phyloP scores from a whole-genome alignment of 768 basidiomycete genomes.

The Auricularia cornea region DNA sequence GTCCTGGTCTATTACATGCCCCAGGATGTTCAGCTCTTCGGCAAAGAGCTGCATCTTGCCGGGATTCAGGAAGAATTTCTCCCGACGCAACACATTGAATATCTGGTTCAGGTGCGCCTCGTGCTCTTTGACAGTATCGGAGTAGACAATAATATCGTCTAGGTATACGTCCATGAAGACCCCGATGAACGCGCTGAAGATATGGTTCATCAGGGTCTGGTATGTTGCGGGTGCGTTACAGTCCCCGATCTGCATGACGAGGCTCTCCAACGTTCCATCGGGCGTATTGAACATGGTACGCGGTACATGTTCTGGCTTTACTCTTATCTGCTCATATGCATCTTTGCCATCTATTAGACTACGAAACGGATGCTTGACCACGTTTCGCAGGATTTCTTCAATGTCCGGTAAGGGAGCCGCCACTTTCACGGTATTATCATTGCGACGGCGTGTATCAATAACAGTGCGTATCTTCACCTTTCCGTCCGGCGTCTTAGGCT shows the following conservation, averaged over 20 bases:
- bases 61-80: constrained; percentile 1
- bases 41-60: constrained; percentile 6
- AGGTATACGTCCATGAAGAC: constrained; percentile 11
- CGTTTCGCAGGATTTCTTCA: no score
- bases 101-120: constrained; percentile 3
- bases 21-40: constrained; percentile 8
- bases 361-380: no score
- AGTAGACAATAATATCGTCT: constrained; percentile 11
- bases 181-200: constrained; percentile 9
- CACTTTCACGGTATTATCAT: constrained; percentile 4
- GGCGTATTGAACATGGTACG: no score
- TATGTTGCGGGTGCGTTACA: constrained; percentile 12
- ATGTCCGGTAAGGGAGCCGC: no score
- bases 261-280: no score
- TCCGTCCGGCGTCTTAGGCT: not conserved
- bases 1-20: constrained; percentile 17
- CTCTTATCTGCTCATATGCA: no score
- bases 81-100: constrained; percentile 6
- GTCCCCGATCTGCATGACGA: no score
- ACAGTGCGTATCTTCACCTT: not conserved
- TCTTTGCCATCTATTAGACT: no score
- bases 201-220: constrained; percentile 8
- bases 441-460: constrained; percentile 4
- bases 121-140: constrained; percentile 7
- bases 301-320: no score